Conservation (phyloP, 257 asterid species). For the Salvia splendens region DNA sequence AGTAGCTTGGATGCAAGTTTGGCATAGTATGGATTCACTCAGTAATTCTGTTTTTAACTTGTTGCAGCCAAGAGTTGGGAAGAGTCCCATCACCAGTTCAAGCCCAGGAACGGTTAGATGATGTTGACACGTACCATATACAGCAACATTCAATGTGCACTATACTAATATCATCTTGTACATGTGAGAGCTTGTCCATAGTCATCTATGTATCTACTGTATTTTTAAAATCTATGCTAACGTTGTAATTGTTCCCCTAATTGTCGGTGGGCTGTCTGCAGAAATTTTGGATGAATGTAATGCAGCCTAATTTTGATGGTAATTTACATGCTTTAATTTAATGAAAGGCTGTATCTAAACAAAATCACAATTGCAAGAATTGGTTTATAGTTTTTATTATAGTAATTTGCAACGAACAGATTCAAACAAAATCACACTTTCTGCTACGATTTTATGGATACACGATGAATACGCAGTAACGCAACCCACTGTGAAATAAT, state of each 20-base stretch:
- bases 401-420: neutral
- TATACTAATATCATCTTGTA: constrained; percentile 24
- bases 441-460: neutral
- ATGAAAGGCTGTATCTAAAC: neutral
- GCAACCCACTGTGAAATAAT: neutral
- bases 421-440: too few species aligned
- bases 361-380: neutral
- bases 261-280: too few species aligned
- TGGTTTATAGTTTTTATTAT: neutral
- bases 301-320: too few species aligned
- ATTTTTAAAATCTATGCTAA: neutral
- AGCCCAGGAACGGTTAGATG: constrained; percentile 25
- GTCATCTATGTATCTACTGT: constrained; percentile 11
- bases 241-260: neutral
- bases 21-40: neutral
- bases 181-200: constrained; percentile 18
- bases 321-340: neutral
- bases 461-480: neutral
- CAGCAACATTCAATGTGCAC: neutral
- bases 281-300: too few species aligned
- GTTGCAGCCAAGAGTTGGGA: constrained; percentile 36
- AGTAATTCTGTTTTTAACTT: neutral
- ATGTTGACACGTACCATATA: constrained; percentile 1
- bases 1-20: neutral
- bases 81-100: constrained; percentile 17